Evolutionary conservation across 2,329 filamentous ascomycete genomes (phyloP), one percentile per base, ranked within the genome.

Genomic region (Pseudogymnoascus sp.): DNA sequence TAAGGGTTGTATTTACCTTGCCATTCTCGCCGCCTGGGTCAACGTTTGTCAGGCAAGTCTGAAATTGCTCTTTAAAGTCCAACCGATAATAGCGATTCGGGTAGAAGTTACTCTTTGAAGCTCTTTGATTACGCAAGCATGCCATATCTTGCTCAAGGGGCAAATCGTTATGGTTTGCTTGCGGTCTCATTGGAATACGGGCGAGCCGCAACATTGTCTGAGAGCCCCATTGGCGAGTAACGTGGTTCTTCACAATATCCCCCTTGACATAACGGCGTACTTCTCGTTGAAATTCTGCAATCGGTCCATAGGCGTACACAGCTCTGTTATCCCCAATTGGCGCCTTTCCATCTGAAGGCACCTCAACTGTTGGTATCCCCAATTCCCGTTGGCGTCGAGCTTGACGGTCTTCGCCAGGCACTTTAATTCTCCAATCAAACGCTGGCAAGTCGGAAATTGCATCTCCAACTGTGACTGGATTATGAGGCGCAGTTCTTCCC

Each of bases 401-500:
- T 28, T 60, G 59, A 38, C 34, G 21, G 21, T 60, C 59, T 21
- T 60, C 59, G 21, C 38, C 59, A 25, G 59, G 36, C 4, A 60
- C 38, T 14, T 40, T 31, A 28, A 60, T 31, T 38, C 36, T 42
- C 59, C 59, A 60, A 40, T 60, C 59, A 18, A 60, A 60, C 7
- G 59, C 59, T 12, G 67, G 64, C 1, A 70, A 46, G 53, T 70
- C 69, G 3, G 60, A 62, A 2, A 67, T 16, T 1, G 61, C 63
- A 28, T 65, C 66, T 12, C 65, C 67, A 7, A 68, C 44, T 5
- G 62, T 67, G 5, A 66, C 23, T 7, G 40, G 28, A 1, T n/a
- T 11, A 59, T 68, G 66, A 1, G 67, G 65, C 7, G 67, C 66
- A 2, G 64, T 44, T 7, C 28, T 23, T 31, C 3, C 60, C 36